phyloP scores from a whole-genome alignment of 352 stramenopile species.

The Thalassiosira livingstoniorum region DNA sequence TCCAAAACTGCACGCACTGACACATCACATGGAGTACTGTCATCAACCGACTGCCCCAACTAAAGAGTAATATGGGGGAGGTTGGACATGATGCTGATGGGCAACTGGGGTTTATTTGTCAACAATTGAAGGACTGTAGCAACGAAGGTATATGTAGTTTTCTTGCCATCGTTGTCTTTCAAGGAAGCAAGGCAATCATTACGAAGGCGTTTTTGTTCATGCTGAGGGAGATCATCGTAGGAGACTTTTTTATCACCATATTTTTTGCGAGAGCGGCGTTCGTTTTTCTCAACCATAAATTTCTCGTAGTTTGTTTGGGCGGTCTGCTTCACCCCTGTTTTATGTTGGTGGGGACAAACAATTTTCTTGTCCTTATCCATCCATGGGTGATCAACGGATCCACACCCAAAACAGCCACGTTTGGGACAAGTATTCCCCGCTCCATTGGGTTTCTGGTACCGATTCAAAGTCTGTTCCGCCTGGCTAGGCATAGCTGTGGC shows the following conservation, averaged over 20 bases:
- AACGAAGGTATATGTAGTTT: neutral
- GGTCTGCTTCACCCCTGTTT: neutral
- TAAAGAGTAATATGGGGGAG: neutral
- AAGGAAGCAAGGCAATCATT: neutral
- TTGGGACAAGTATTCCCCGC: neutral
- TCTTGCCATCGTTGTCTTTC: neutral
- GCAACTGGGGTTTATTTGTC: neutral
- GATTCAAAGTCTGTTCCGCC: constrained; percentile 2
- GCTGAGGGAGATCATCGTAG: neutral
- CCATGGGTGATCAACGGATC: neutral
- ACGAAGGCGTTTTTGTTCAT: neutral
- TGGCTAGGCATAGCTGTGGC: neutral
- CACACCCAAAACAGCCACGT: neutral
- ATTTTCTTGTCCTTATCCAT: neutral
- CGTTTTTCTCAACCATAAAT: neutral
- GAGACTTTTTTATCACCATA: neutral
- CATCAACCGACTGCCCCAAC: neutral
- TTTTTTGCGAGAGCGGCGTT: neutral
- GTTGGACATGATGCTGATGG: neutral
- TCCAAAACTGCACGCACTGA: neutral
- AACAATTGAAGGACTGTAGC: neutral
- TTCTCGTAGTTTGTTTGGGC: neutral
- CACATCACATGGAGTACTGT: neutral
- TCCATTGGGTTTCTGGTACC: neutral
- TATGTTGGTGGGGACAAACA: neutral